Base-by-base conservation (phyloP, 345 rosid genomes). In the Hypericum androsaemum region DNA sequence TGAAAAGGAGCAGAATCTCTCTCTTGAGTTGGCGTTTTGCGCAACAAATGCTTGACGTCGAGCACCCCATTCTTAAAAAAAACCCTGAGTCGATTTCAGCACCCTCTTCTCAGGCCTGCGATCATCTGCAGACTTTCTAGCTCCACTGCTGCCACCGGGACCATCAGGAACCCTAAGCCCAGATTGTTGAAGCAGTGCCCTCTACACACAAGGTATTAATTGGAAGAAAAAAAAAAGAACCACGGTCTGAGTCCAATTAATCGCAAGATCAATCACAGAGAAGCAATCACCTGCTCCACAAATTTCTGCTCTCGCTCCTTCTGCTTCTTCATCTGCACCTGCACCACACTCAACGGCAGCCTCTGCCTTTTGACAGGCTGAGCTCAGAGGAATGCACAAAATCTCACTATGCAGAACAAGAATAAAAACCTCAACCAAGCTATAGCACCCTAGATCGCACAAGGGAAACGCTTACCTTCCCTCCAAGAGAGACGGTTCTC, bases 281-380 rank as follows among this genome's bases (percentile, higher is more conserved):
- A 37, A 53, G 47, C 14, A 53, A 63, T 70, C 22, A 88, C 97
- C 80, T 83, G 86, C 51, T 78, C 62, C 28, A 45, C 38, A 64
- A 75, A 65, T 70, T 77, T 84, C 77, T 80, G 65, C 32, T 84
- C 89, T 64, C 88, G 71, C 59, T 77, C 77, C 67, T 84, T 84
- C 46, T 82, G 89, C 42, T 84, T 85, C 77, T 89, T 86, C 89
- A 89, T 89, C 53, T 71, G 79, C 8, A 71, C 77, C 57, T 76
- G 67, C 3, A 95, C 89, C 52, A 86, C 87, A 41, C 90, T 86
- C 60, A 89, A 58, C 4, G 95, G 97, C 7, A 81, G 66, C 67
- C 94, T 80, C 62, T 78, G 94, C 61, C 66, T 80, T 79, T 86
- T 89, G 7, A 64, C 75, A 42, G 89, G 73, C 97, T 83, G 71